Conservation (phyloP, 805 yeast genomes). For the Cyberlindnera maritima region DNA sequence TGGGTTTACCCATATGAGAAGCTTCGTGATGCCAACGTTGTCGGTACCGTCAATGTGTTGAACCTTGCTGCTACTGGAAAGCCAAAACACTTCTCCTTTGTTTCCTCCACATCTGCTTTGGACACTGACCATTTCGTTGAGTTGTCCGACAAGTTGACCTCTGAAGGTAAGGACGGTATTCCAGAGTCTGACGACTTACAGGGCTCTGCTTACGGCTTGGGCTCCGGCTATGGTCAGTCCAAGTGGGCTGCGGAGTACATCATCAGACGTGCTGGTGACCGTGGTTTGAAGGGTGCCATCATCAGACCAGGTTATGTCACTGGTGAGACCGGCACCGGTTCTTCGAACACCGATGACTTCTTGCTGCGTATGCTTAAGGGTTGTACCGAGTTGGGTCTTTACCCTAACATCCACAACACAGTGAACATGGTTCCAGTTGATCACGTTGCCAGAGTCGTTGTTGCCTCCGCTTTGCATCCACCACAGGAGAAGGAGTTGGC, state of each 20-base stretch:
- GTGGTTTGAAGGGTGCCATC: slow-evolving; percentile 85
- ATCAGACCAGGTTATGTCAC: slow-evolving; percentile 96
- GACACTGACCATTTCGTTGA: slow-evolving; percentile 81
- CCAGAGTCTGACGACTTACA: slow-evolving; percentile 78
- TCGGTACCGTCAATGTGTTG: slow-evolving; percentile 82
- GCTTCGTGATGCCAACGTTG: slow-evolving; percentile 88
- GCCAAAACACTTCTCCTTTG: slow-evolving; percentile 84
- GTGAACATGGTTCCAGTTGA: slow-evolving; percentile 98
- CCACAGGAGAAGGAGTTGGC: slow-evolving; percentile 49
- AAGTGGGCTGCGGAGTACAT: slow-evolving; percentile 97
- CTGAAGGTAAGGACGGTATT: slow-evolving; percentile 68
- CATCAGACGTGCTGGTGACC: slow-evolving; percentile 80
- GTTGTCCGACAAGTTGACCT: slow-evolving; percentile 66
- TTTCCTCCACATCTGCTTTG: slow-evolving; percentile 90
- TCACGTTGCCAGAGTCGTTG: slow-evolving; percentile 91
- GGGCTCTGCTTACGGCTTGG: slow-evolving; percentile 80
- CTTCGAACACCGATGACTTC: slow-evolving; percentile 96
- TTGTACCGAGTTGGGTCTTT: slow-evolving; percentile 79
- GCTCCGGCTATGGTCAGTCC: slow-evolving; percentile 95
- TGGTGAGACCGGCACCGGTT: slow-evolving; percentile 81
- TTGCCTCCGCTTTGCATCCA: slow-evolving; percentile 79
- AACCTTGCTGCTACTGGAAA: slow-evolving; percentile 71
- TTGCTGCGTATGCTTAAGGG: slow-evolving; percentile 93
- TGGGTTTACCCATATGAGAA: slow-evolving; percentile 97
- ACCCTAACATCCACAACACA: slow-evolving; percentile 81